phyloP scores from a whole-genome alignment of 805 yeast genomes.

The Zygotorulaspora florentina region DNA sequence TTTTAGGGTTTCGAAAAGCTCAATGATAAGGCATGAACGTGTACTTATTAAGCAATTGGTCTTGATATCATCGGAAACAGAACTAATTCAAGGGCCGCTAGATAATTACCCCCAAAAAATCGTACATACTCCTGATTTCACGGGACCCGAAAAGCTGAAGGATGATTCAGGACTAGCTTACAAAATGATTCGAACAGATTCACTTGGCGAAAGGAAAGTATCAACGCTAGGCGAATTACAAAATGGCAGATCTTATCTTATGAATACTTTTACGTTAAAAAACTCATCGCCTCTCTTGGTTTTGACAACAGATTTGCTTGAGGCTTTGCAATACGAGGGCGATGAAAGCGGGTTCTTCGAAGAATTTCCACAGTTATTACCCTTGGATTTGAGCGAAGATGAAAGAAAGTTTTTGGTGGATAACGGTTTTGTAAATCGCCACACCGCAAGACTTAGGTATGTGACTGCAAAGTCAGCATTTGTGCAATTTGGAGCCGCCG shows the following conservation, averaged over 20 bases:
- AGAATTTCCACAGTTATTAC: slow-evolving; percentile 37
- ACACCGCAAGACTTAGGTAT: slow-evolving; percentile 21
- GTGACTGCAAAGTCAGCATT: slow-evolving; percentile 45
- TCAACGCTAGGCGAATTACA: slow-evolving; percentile 37
- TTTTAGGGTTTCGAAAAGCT: slow-evolving; percentile 5
- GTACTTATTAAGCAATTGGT: slow-evolving; percentile 24
- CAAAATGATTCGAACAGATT: slow-evolving; percentile 32
- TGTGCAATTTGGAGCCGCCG: slow-evolving; percentile 48
- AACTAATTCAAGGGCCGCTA: slow-evolving; percentile 23
- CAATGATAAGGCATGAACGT: slow-evolving; percentile 20
- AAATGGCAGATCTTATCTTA: slow-evolving; percentile 39
- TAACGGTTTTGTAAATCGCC: slow-evolving; percentile 24
- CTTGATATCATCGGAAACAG: slow-evolving; percentile 16
- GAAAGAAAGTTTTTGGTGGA: slow-evolving; percentile 39
- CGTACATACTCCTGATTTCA: slow-evolving; percentile 19
- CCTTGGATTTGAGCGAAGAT: slow-evolving; percentile 35
- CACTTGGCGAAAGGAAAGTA: slow-evolving; percentile 45
- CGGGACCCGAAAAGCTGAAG: slow-evolving; percentile 10
- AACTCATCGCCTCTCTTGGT: slow-evolving; percentile 29
- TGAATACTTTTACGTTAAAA: slow-evolving; percentile 41
- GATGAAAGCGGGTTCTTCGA: slow-evolving; percentile 45
- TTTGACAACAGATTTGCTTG: slow-evolving; percentile 34
- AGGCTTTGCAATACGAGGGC: slow-evolving; percentile 40
- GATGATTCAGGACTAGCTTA: slow-evolving; percentile 13
- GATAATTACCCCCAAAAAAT: slow-evolving; percentile 19